Conservation (phyloP, 1,284 basidiomycete genomes). For the Leccinum fuscescens region DNA sequence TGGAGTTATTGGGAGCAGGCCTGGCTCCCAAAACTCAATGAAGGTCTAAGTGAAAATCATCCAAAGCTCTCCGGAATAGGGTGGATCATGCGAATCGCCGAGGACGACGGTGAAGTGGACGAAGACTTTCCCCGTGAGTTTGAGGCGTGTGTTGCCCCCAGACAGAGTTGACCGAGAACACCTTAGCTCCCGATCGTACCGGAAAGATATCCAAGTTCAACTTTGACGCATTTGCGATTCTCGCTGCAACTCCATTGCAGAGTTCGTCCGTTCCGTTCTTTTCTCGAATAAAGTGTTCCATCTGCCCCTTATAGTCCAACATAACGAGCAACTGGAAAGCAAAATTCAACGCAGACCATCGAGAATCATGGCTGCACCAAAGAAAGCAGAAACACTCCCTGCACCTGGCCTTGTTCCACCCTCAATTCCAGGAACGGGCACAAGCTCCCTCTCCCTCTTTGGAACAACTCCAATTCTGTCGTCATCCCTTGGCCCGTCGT, state of each 20-base stretch:
- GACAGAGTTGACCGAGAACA: constrained; percentile 3
- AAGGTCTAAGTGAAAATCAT: constrained; percentile 55
- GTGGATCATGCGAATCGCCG: constrained; percentile 95
- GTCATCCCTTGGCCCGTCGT: constrained; percentile 62
- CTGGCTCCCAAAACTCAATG: constrained; percentile 76
- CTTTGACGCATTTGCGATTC: constrained; percentile 87
- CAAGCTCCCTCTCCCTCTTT: constrained; percentile 36
- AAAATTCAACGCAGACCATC: constrained; percentile 79
- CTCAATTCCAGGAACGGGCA: constrained; percentile 19
- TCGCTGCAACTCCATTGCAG: constrained; percentile 75
- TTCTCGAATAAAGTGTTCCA: background rate
- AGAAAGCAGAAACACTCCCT: constrained; percentile 43
- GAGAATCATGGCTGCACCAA: constrained; percentile 60
- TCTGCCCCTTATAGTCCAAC: constrained; percentile 56
- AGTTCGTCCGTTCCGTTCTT: constrained; percentile 44
- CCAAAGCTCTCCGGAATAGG: constrained; percentile 75
- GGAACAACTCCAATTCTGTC: constrained; percentile 52
- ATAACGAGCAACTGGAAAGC: constrained; percentile 74
- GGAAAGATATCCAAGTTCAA: constrained; percentile 87
- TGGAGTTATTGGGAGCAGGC: constrained; percentile 91
- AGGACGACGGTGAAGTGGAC: constrained; percentile 97
- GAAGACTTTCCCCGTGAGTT: constrained; percentile 92
- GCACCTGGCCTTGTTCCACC: constrained; percentile 26
- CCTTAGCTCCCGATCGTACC: constrained; percentile 82
- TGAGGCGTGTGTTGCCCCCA: background rate